phyloP scores from a whole-genome alignment of 2,329 filamentous ascomycete species.

The Aquanectria penicillioides region DNA sequence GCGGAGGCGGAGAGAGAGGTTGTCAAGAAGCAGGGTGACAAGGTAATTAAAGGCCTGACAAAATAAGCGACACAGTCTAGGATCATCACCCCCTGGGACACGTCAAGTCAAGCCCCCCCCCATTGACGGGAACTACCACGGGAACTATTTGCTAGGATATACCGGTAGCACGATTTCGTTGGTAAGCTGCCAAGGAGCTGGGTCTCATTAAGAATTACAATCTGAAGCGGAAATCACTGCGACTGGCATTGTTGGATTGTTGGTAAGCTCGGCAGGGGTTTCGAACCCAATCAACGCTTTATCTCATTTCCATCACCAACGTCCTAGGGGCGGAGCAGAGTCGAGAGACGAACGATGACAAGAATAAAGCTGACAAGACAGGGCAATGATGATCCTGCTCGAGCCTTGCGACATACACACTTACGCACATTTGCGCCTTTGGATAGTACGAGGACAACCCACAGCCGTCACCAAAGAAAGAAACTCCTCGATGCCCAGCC shows the following conservation, averaged over 20 bases:
- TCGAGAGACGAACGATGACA: neutral
- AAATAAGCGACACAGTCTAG: constrained; percentile 38
- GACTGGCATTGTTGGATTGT: neutral
- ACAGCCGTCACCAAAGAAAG: no score
- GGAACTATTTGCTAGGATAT: neutral
- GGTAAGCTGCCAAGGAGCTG: constrained; percentile 2
- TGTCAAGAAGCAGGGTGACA: neutral
- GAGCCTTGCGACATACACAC: no score
- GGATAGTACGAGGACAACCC: no score
- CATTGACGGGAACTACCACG: constrained; percentile 14
- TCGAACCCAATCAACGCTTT: neutral
- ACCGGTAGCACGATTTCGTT: neutral
- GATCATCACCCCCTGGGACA: constrained; percentile 29
- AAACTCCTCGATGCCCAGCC: constrained; percentile 1
- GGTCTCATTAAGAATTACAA: no score
- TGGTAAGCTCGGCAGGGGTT: neutral
- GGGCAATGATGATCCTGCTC: no score
- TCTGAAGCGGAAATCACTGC: neutral
- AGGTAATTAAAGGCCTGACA: constrained; percentile 19
- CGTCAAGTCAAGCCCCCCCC: constrained; percentile 23
- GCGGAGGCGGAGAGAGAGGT: constrained; percentile 1
- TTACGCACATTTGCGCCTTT: no score
- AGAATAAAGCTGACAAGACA: neutral
- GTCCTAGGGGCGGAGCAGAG: neutral
- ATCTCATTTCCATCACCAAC: constrained; percentile 1